A percentile compares a stretch with the other conserved stretches of the same genome.
Evolutionary conservation across 345 rosid species (phyloP).

Genomic region (Excoecaria cochinchinensis): DNA sequence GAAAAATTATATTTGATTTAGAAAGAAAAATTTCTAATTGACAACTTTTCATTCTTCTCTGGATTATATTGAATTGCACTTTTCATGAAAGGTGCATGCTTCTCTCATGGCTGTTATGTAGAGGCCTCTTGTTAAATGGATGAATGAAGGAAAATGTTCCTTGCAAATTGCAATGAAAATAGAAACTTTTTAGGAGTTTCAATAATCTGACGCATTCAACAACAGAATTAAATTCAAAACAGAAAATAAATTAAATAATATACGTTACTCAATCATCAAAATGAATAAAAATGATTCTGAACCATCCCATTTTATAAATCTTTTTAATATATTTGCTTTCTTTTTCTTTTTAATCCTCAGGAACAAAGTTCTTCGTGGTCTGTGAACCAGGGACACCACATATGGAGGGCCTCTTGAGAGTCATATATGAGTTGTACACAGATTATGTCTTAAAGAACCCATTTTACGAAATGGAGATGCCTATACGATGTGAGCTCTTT

Average conservation of each 20-base stretch:
- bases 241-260: background rate
- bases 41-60: background rate
- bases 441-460: slow-evolving; percentile 96
- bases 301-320: background rate
- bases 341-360: slow-evolving; percentile 32
- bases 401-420: slow-evolving; percentile 80
- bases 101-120: background rate
- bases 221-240: background rate
- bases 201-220: background rate
- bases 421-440: slow-evolving; percentile 80
- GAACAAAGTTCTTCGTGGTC: slow-evolving; percentile 95
- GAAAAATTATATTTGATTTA: too few species aligned
- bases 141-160: too few species aligned
- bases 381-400: slow-evolving; percentile 82
- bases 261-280: background rate
- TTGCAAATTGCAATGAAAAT: background rate
- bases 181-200: background rate
- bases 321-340: background rate
- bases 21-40: too few species aligned
- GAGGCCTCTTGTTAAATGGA: too few species aligned
- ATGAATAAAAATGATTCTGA: background rate
- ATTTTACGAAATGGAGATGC: slow-evolving; percentile 99
- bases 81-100: background rate
- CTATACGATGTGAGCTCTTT: slow-evolving; percentile 94
- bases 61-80: background rate